A percentile compares a stretch with the other conserved stretches of the same genome.
phyloP scores from a whole-genome alignment of 1,284 basidiomycete genomes.

The Boletus semigastroideus region DNA sequence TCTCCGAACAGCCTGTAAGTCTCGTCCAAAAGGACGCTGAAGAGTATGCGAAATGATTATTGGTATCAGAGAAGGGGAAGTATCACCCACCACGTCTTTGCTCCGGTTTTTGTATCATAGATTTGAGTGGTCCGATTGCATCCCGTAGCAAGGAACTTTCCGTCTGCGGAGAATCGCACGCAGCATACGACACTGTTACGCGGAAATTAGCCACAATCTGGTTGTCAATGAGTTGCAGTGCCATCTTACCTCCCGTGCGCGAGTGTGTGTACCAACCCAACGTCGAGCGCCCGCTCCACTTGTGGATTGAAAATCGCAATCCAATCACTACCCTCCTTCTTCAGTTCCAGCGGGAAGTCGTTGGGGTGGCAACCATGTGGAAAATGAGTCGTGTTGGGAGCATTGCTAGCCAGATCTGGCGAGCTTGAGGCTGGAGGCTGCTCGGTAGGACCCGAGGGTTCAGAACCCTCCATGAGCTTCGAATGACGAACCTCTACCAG shows the following conservation, averaged over 20 bases:
- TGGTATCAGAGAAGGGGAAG: background rate
- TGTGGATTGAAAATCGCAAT: conserved; percentile 94
- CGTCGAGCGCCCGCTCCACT: conserved; percentile 80
- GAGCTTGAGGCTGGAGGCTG: conserved; percentile 23
- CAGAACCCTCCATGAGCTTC: conserved; percentile 30
- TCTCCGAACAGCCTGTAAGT: conserved; percentile 64
- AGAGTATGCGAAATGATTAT: conserved; percentile 15
- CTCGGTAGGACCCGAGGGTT: conserved; percentile 9
- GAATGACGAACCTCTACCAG: no score
- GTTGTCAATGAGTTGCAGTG: background rate
- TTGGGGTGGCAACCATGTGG: background rate
- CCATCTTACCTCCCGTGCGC: conserved; percentile 87
- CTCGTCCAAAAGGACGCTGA: conserved; percentile 68
- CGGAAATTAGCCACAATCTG: conserved; percentile 6
- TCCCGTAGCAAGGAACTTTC: conserved; percentile 75
- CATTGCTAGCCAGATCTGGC: conserved; percentile 25
- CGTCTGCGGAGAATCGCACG: conserved; percentile 79
- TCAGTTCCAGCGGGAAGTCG: conserved; percentile 29
- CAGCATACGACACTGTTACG: conserved; percentile 70
- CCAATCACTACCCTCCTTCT: conserved; percentile 92
- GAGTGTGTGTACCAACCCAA: conserved; percentile 87
- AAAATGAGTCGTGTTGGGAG: no score
- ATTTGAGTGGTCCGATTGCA: conserved; percentile 78
- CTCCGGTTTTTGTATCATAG: conserved; percentile 72
- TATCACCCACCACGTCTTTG: conserved; percentile 53